phyloP scores from a whole-genome alignment of 2,329 filamentous ascomycete genomes.

The Penicillium carneum region DNA sequence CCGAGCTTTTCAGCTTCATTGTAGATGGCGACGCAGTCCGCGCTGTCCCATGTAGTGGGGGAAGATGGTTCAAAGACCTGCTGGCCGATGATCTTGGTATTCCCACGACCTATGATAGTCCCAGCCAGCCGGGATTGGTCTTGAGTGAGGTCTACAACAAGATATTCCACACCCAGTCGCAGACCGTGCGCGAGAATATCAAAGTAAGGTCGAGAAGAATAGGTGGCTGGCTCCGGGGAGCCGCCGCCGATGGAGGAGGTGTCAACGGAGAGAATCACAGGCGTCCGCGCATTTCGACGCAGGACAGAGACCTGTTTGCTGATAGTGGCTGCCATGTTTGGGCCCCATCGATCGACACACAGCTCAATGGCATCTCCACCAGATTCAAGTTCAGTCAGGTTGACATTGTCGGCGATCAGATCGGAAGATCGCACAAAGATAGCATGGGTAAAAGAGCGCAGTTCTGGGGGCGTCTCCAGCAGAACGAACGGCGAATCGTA shows the following conservation, averaged over 20 bases:
- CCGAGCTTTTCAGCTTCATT: slow-evolving; percentile 47
- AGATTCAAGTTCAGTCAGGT: slow-evolving; percentile 63
- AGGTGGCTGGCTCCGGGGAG: slow-evolving; percentile 16
- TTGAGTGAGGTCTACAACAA: slow-evolving; percentile 48
- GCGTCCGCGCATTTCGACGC: slow-evolving; percentile 63
- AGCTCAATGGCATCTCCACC: slow-evolving; percentile 67
- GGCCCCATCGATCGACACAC: slow-evolving; percentile 65
- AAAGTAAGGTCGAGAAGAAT: slow-evolving; percentile 38
- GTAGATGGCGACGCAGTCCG: slow-evolving; percentile 44
- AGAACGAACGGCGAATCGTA: slow-evolving; percentile 68
- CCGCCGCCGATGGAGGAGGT: slow-evolving; percentile 30
- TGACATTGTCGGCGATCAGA: slow-evolving; percentile 44
- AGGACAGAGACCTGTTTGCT: slow-evolving; percentile 65
- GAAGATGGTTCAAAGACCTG: slow-evolving; percentile 43
- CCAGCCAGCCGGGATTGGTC: slow-evolving; percentile 38
- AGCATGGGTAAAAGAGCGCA: slow-evolving; percentile 58
- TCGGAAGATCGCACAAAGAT: slow-evolving; percentile 51
- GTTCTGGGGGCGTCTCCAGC: slow-evolving; percentile 65
- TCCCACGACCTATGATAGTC: slow-evolving; percentile 46
- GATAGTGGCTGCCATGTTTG: slow-evolving; percentile 59
- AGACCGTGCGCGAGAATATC: slow-evolving; percentile 51
- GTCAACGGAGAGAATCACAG: slow-evolving; percentile 66
- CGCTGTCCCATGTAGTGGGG: slow-evolving; percentile 45
- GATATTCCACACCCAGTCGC: slow-evolving; percentile 52
- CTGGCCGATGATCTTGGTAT: slow-evolving; percentile 53